A percentile compares a stretch with the other conserved stretches of the same genome.
Conservation (phyloP, 73 alveolate genomes). For the Symbiodinium natans region DNA sequence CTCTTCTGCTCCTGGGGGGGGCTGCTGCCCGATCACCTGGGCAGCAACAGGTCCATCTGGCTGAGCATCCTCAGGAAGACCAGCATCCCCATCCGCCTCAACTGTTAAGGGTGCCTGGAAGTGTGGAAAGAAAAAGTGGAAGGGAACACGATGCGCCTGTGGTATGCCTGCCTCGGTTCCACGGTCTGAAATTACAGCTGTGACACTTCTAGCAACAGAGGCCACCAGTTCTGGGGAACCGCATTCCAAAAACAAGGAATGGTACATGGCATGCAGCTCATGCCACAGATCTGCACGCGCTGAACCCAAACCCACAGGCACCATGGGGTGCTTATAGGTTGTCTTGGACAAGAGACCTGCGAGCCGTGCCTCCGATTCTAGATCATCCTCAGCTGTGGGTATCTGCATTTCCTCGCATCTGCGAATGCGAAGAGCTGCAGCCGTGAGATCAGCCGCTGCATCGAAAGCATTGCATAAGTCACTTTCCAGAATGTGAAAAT, state of each 20-base stretch:
- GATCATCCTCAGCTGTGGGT: background rate
- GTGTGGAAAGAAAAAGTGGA: background rate
- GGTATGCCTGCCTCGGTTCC: constrained; percentile 7
- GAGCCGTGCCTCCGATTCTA: background rate
- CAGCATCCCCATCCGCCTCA: background rate
- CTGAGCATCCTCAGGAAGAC: no score
- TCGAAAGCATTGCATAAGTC: background rate
- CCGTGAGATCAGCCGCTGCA: background rate
- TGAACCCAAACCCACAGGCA: constrained; percentile 20
- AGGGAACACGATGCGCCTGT: background rate
- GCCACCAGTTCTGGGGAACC: constrained; percentile 1
- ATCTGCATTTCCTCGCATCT: background rate
- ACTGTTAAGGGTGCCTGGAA: background rate
- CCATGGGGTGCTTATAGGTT: background rate
- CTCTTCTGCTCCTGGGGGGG: background rate
- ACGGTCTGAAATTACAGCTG: background rate
- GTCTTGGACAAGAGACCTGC: background rate
- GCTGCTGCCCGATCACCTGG: background rate
- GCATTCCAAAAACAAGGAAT: background rate
- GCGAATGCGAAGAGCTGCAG: background rate
- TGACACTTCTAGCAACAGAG: background rate
- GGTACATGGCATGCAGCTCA: constrained; percentile 22
- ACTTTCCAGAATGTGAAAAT: background rate
- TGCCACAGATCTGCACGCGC: background rate
- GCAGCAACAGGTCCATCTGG: background rate